phyloP scores from a whole-genome alignment of 2,329 filamentous ascomycete genomes.

The Aspergillus aculeatinus region DNA sequence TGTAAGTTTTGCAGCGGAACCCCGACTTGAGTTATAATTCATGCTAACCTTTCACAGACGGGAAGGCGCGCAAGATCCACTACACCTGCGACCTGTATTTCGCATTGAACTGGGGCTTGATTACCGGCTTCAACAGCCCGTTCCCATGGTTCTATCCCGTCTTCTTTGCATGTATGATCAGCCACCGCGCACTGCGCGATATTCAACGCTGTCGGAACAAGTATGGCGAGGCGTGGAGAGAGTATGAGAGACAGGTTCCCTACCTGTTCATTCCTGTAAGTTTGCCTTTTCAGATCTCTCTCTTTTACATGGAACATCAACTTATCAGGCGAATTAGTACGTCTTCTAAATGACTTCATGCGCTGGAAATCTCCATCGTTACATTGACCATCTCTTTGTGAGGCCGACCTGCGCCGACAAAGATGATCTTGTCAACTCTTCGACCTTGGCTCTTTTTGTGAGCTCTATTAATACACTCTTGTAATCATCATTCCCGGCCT shows the following conservation, averaged over 20 bases:
- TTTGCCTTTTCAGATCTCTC: not conserved
- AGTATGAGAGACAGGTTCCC: slow-evolving; percentile 77
- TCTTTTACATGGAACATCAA: not conserved
- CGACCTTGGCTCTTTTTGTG: not conserved
- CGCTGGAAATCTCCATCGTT: not conserved
- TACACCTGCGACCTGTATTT: slow-evolving; percentile 81
- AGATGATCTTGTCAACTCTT: not conserved
- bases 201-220: slow-evolving; percentile 72
- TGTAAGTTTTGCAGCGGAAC: slow-evolving; percentile 49
- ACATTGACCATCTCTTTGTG: not conserved
- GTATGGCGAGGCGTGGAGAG: slow-evolving; percentile 78
- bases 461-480: not conserved
- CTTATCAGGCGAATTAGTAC: slow-evolving; percentile 23
- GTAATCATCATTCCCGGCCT: not conserved
- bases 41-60: slow-evolving; percentile 48
- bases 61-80: slow-evolving; percentile 74
- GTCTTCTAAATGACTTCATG: slow-evolving; percentile 30
- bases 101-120: slow-evolving; percentile 73
- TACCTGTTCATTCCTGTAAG: slow-evolving; percentile 78
- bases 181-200: slow-evolving; percentile 73
- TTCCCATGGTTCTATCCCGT: slow-evolving; percentile 88
- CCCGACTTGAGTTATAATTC: not conserved
- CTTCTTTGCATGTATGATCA: slow-evolving; percentile 79
- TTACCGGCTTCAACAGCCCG: slow-evolving; percentile 75
- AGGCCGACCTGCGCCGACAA: not conserved